Percentiles rank a stretch among this genome's conserved stretches.
phyloP scores from a whole-genome alignment of 441 rosid genomes.

The Iberis amara region DNA sequence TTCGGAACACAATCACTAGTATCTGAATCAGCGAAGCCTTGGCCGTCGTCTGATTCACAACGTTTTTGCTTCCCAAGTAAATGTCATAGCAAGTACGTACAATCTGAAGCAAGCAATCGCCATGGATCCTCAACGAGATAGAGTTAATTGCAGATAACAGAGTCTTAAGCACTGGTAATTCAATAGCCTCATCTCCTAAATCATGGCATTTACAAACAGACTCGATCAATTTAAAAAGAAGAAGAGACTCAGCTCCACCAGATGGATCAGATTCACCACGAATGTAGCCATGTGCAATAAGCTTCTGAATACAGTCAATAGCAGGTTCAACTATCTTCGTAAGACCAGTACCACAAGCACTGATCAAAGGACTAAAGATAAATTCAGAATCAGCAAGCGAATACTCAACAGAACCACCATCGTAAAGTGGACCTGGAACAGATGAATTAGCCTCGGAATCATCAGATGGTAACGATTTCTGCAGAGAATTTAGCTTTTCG shows the following conservation, averaged over 20 bases:
- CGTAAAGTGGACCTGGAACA: conserved; percentile 80
- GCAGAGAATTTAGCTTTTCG: conserved; percentile 48
- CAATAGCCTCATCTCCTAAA: conserved; percentile 74
- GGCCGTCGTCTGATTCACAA: conserved; percentile 87
- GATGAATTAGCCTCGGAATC: conserved; percentile 61
- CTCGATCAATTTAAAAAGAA: conserved; percentile 61
- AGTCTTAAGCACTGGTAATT: conserved; percentile 66
- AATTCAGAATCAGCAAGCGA: conserved; percentile 72
- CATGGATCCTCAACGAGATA: conserved; percentile 80
- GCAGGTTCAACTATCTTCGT: conserved; percentile 91
- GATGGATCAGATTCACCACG: conserved; percentile 89
- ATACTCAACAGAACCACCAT: conserved; percentile 60
- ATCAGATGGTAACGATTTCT: conserved; percentile 30
- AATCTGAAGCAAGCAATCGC: conserved; percentile 77
- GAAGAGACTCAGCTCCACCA: conserved; percentile 62
- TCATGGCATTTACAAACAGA: conserved; percentile 83
- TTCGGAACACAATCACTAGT: conserved; percentile 86
- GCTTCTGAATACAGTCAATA: conserved; percentile 76
- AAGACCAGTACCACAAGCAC: conserved; percentile 63
- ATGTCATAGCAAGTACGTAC: conserved; percentile 93
- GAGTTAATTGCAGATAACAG: conserved; percentile 86
- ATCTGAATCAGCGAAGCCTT: conserved; percentile 96
- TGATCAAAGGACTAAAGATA: conserved; percentile 76
- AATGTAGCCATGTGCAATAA: conserved; percentile 80
- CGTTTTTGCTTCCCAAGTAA: conserved; percentile 82